Conservation (phyloP, 306 rosid species). For the Begonia loranthoides region DNA sequence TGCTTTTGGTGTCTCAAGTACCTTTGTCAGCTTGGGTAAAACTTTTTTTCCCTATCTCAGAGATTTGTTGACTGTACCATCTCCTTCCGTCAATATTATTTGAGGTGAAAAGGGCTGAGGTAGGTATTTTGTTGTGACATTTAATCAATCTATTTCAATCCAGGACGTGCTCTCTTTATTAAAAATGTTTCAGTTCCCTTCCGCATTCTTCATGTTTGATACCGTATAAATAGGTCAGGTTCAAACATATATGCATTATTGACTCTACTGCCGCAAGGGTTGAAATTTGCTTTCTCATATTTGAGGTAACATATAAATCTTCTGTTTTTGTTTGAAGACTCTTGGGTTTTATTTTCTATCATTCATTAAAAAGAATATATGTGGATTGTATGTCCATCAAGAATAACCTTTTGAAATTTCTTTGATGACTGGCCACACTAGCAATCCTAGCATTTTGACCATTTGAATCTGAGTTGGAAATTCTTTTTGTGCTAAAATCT, state of each 20-base stretch:
- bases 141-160: slow-evolving; percentile 20
- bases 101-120: slow-evolving; percentile 85
- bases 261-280: slow-evolving; percentile 62
- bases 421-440: too few species aligned
- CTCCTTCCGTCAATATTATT: slow-evolving; percentile 73
- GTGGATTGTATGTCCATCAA: background rate
- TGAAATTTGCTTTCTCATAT: slow-evolving; percentile 40
- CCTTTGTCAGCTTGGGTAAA: slow-evolving; percentile 61
- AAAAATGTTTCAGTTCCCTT: slow-evolving; percentile 23
- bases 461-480: too few species aligned
- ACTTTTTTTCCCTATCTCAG: slow-evolving; percentile 63
- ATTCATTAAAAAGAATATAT: slow-evolving; percentile 4
- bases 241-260: slow-evolving; percentile 44
- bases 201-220: slow-evolving; percentile 14
- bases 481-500: background rate
- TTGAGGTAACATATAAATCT: slow-evolving; percentile 78
- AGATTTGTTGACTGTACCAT: slow-evolving; percentile 77
- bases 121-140: slow-evolving; percentile 65
- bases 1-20: slow-evolving; percentile 45
- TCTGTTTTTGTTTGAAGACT: slow-evolving; percentile 8
- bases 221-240: slow-evolving; percentile 40
- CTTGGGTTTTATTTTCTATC: background rate
- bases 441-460: too few species aligned
- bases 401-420: background rate
- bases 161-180: slow-evolving; percentile 24